Evolutionary conservation across 106 monocot species (phyloP).

Genomic region (Acorus gramineus): DNA sequence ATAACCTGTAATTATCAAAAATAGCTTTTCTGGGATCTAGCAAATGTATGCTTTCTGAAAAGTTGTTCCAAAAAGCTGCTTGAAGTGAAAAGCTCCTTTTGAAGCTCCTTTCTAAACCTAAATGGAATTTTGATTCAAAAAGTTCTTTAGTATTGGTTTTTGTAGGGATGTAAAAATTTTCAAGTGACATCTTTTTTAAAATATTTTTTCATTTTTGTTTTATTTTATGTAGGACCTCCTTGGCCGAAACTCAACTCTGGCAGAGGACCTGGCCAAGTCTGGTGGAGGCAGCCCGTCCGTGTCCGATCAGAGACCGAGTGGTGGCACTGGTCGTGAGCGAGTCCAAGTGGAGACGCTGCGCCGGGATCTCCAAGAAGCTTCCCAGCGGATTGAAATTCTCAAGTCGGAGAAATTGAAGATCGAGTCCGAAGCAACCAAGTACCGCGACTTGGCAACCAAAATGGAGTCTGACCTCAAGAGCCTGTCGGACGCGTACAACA

Average conservation of each 20-base stretch:
- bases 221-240: constrained; percentile 50
- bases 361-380: constrained; percentile 60
- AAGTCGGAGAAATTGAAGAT: constrained; percentile 62
- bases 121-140: no score
- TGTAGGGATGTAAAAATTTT: no score
- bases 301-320: constrained; percentile 36
- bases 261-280: constrained; percentile 64
- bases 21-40: no score
- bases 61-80: no score
- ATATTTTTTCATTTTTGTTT: no score
- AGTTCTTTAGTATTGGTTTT: no score
- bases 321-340: constrained; percentile 31
- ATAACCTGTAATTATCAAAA: no score
- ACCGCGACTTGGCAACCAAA: constrained; percentile 59
- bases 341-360: constrained; percentile 52
- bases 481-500: constrained; percentile 92
- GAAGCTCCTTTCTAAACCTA: no score
- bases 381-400: constrained; percentile 40
- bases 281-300: constrained; percentile 26
- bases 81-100: no score
- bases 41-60: no score
- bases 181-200: no score
- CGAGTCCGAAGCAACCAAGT: constrained; percentile 47
- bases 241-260: constrained; percentile 71
- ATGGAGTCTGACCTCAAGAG: constrained; percentile 88